Conservation (phyloP, 2,329 filamentous ascomycete species). For the Endoconidiophora laricicola region DNA sequence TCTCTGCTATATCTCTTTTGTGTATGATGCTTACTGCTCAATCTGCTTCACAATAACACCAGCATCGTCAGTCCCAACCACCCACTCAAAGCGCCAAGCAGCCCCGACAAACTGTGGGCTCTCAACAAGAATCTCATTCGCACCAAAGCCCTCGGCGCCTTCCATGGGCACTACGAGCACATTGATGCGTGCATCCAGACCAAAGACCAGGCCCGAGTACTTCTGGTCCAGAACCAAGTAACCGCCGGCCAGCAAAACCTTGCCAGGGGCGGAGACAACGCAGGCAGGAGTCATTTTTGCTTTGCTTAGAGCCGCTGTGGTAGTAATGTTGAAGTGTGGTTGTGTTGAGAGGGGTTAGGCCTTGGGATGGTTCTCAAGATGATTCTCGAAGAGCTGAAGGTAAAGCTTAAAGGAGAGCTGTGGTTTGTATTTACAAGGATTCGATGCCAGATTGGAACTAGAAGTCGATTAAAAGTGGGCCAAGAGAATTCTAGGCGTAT, state of each 20-base stretch:
- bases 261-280: constrained; percentile 81
- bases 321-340: neutral
- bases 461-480: too few species aligned
- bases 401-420: neutral
- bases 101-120: constrained; percentile 85
- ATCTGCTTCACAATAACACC: constrained; percentile 70
- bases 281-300: too few species aligned
- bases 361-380: neutral
- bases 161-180: constrained; percentile 41
- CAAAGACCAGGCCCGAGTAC: constrained; percentile 62
- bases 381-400: neutral
- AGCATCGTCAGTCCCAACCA: constrained; percentile 50
- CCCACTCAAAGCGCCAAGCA: constrained; percentile 74
- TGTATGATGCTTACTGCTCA: constrained; percentile 44
- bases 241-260: constrained; percentile 85
- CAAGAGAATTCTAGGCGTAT: too few species aligned
- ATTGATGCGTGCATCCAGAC: constrained; percentile 51
- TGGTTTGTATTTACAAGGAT: too few species aligned
- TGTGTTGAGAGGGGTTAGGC: neutral
- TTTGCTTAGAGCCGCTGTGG: constrained; percentile 12
- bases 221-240: constrained; percentile 83
- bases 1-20: neutral
- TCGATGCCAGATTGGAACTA: too few species aligned
- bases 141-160: constrained; percentile 44
- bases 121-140: constrained; percentile 63